phyloP scores from a whole-genome alignment of 2,329 filamentous ascomycete genomes.

The Colletotrichum agaves region DNA sequence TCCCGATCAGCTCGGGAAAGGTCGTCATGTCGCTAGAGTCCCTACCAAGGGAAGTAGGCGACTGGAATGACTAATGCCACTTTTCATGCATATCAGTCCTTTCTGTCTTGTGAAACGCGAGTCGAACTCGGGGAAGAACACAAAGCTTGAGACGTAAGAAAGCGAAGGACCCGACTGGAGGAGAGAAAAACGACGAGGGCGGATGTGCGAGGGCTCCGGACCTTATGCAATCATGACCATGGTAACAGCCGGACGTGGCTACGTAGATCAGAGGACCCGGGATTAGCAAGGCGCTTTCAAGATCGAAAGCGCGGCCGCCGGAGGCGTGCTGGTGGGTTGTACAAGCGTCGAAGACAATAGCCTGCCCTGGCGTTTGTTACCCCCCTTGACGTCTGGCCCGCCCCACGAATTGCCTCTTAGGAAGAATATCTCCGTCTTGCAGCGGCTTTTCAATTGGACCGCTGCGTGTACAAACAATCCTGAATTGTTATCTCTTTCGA shows the following conservation, averaged over 20 bases:
- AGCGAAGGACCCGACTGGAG: not conserved
- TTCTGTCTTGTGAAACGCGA: not conserved
- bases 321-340: constrained; percentile 5
- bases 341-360: constrained; percentile 16
- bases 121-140: not conserved
- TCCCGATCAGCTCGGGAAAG: constrained; percentile 31
- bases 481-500: not conserved
- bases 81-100: constrained; percentile 9
- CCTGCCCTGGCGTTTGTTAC: not conserved
- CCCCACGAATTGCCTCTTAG: not conserved
- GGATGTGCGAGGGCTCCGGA: constrained; percentile 1
- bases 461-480: not conserved
- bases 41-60: not conserved
- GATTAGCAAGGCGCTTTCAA: not conserved
- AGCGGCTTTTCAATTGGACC: not conserved
- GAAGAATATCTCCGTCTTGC: not conserved
- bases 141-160: not conserved
- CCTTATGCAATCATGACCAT: constrained; percentile 14
- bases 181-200: not conserved
- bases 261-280: constrained; percentile 3
- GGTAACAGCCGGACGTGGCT: constrained; percentile 11
- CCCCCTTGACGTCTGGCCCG: not conserved
- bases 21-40: constrained; percentile 17
- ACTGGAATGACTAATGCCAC: constrained; percentile 7
- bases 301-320: constrained; percentile 7